These are phyloP conservation scores for Panicum miliaceum DNA, from an alignment of 176 grass and related monocot species.

Conservation along the genomic window DNA sequence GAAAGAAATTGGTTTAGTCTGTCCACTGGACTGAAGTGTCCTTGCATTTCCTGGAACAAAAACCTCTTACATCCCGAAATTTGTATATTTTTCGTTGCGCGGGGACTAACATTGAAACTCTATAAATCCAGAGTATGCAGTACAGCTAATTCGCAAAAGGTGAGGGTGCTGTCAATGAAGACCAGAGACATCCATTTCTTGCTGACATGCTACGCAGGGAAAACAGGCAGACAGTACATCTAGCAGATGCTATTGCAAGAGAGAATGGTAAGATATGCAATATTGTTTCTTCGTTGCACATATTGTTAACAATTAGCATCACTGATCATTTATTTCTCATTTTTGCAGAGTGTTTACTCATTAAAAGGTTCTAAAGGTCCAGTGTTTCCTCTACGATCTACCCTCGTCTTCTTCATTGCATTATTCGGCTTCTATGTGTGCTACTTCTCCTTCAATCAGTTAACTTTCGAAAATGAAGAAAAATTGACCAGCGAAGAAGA, in stretches of 20 bases:
- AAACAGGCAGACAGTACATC: constrained; percentile 16
- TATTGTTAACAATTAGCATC: neutral
- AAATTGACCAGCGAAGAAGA: constrained; percentile 10
- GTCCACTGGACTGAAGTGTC: neutral
- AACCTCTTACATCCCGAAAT: neutral
- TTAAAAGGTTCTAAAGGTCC: constrained; percentile 66
- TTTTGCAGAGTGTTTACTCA: constrained; percentile 61
- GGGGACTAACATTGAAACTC: neutral
- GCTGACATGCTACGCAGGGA: neutral
- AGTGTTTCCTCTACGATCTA: constrained; percentile 53
- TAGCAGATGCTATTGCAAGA: constrained; percentile 24
- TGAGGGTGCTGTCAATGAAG: constrained; percentile 39
- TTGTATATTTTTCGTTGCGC: neutral
- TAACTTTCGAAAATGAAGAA: constrained; percentile 53
- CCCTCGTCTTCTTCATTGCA: constrained; percentile 68
- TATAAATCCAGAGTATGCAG: constrained; percentile 4
- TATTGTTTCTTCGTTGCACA: neutral
- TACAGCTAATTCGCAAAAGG: neutral
- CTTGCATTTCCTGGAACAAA: constrained; percentile 15
- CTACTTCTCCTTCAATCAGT: constrained; percentile 77
- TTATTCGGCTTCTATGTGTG: constrained; percentile 75
- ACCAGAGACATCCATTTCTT: constrained; percentile 30
- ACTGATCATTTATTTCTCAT: constrained; percentile 12
- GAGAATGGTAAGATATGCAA: constrained; percentile 60
- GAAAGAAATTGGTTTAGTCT: neutral